phyloP scores from a whole-genome alignment of 139 green algal genomes.

The Zygnema cylindricum region DNA sequence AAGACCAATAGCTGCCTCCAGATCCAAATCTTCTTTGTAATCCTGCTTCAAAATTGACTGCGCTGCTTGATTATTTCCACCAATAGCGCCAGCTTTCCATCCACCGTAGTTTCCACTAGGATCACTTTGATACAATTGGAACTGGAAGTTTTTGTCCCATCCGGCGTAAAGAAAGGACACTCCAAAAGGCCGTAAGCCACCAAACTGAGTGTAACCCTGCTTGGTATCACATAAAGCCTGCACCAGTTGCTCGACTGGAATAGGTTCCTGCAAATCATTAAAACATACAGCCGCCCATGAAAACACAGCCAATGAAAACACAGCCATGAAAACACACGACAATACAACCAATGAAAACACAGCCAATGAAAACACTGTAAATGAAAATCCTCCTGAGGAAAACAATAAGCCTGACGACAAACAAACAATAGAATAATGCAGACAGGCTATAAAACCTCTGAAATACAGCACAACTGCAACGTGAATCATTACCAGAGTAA shows the following conservation, averaged over 20 bases:
- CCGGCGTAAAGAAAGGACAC: slow-evolving; percentile 97
- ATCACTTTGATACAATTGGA: slow-evolving; percentile 96
- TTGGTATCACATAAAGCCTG: slow-evolving; percentile 94
- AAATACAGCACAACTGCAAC: too few relatives aligned
- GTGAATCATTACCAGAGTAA: too few relatives aligned
- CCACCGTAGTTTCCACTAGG: slow-evolving; percentile 95
- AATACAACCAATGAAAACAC: too few relatives aligned
- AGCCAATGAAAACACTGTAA: too few relatives aligned
- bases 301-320: too few relatives aligned
- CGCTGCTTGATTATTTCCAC: slow-evolving; percentile 79
- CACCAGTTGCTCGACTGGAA: slow-evolving; percentile 97
- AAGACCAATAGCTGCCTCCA: slow-evolving; percentile 79
- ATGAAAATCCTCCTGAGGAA: too few relatives aligned
- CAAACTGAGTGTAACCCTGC: slow-evolving; percentile 86
- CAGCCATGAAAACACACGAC: too few relatives aligned
- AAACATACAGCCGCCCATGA: too few relatives aligned
- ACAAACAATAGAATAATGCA: too few relatives aligned
- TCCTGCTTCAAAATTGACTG: slow-evolving; percentile 75
- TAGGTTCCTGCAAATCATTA: slow-evolving; percentile 78
- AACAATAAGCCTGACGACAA: too few relatives aligned
- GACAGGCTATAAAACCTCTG: too few relatives aligned
- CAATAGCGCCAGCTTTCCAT: slow-evolving; percentile 96
- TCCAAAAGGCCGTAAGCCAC: slow-evolving; percentile 94
- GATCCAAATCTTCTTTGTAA: slow-evolving; percentile 83
- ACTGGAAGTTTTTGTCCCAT: slow-evolving; percentile 86